Base-by-base conservation (phyloP, 768 basidiomycete species). In the Mycena maculata region DNA sequence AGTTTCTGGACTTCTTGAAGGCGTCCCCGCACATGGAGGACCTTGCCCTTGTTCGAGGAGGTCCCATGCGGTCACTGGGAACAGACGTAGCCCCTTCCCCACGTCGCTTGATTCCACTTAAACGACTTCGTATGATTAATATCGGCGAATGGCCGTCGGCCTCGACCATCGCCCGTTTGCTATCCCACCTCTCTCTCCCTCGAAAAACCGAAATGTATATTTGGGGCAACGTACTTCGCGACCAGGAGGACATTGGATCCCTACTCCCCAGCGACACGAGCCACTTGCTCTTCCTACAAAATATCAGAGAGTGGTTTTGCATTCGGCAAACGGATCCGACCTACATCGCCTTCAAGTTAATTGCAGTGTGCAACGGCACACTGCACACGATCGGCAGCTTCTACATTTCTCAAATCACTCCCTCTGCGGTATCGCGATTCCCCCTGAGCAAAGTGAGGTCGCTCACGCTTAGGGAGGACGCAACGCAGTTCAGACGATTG, bases 1-100 rank as follows among this genome's bases (percentile, higher is more conserved):
- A 67, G 44, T 74, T 74, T 25, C 69, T 74, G 25, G 67, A 74
- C 38, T 74, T 72, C 31, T 53, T 74, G 20, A 53, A 60, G 33
- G 23, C 8, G 20, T 72, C 69, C 11, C 73, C 73, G 27, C 39
- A 38, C 6, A 36, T 74, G 1, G 71, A 72, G 39, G 57, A 61
- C n/a, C 60, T 74, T 15, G 61, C 59, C 18, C 60, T 74, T 16
- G 59, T 72, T 41, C 53, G 59, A 11, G 71, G 71, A 42, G 73
- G 73, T 16, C 73, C 73, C 18, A 68, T 65, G 22, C 54, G 63
- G 20, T 41, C 54, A 30, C 20, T 31, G 39, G 56, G 47, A 22
- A 48, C 39, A 27, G 66, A 63, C 3, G 60, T 65, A 39, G 25
- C 44, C 27, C 50, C 62, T 11, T 27, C 47, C 28, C 23, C 55